Base-by-base conservation (phyloP, 2,329 filamentous ascomycete species). In the Aspergillus piperis region DNA sequence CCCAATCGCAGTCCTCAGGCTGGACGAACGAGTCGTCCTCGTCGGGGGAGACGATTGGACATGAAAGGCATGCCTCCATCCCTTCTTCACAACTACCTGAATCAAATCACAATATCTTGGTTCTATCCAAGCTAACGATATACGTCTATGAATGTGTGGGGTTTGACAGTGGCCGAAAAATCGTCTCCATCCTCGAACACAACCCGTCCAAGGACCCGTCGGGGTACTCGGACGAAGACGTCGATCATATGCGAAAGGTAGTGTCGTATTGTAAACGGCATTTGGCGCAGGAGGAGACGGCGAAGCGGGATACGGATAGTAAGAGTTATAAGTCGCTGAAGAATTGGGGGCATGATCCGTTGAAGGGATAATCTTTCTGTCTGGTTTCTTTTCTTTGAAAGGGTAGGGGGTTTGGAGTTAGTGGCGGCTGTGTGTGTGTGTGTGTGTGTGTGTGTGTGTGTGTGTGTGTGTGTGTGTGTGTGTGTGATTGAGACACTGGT, bases 201-300 rank as follows among this genome's bases (percentile, higher is more conserved):
- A 89, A 89, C 58, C 86, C 86, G 0, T 75, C 82, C 8, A 88
- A 85, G 64, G 78, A 85, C 7, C 77, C 81, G 0, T 78, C 80
- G 6, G 80, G 82, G 59, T 89, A 89, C 69, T 81, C 82, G 0
- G 80, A 87, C 3, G 77, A 81, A 1, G 82, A 85, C 57, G 73
- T 88, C 19, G 73, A 80, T 51, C 87, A 88, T 63, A 88, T 88
- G 85, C 79, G 86, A 52, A 83, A 81, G 64, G 87, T 88, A 0
- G 86, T 88, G 0, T 80, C 86, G 0, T 88, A 88, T 63, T 87
- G 84, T 70, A 90, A 89, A 70, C 79, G 86, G 4, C 87, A 89
- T 74, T 75, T 90, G 0, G 87, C 86, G 0, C 86, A 89, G 66
- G 87, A 90, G 71, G 80, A 82, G 58, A 82, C 80, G 62, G 80